Conservation (phyloP, 1,139 yeast genomes). For the Geotrichum bryndzae region DNA sequence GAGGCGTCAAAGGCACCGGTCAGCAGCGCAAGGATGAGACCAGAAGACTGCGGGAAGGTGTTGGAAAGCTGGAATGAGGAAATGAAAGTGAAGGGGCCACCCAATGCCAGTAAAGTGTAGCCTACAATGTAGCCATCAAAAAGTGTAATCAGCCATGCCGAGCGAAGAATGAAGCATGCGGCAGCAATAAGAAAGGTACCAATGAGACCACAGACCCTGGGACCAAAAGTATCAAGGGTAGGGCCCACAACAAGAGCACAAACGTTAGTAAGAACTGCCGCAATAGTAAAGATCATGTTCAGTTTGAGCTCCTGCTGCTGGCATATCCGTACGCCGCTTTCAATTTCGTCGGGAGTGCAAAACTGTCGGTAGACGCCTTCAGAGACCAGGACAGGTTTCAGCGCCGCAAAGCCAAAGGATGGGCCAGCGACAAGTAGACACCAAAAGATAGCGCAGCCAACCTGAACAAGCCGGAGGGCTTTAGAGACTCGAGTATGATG, state of each 20-base stretch:
- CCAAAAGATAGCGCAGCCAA: conserved; percentile 72
- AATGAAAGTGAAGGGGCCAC: conserved; percentile 79
- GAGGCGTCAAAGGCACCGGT: conserved; percentile 79
- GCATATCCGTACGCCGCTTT: conserved; percentile 40
- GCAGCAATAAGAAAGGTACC: conserved; percentile 55
- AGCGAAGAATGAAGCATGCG: conserved; percentile 48
- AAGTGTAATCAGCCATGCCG: conserved; percentile 33
- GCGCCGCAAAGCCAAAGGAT: conserved; percentile 85
- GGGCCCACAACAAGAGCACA: conserved; percentile 78
- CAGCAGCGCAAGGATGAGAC: conserved; percentile 60
- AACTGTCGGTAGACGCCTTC: conserved; percentile 69
- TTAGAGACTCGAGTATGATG: conserved; percentile 14
- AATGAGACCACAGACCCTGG: conserved; percentile 67
- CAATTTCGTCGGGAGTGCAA: conserved; percentile 41
- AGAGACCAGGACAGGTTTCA: conserved; percentile 69
- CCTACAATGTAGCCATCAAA: conserved; percentile 62
- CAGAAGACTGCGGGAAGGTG: conserved; percentile 64
- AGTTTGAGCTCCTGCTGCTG: conserved; percentile 71
- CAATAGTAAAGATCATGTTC: conserved; percentile 75
- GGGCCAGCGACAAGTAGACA: conserved; percentile 90
- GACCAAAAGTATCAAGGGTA: conserved; percentile 72
- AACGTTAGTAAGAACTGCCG: conserved; percentile 83
- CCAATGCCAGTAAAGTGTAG: conserved; percentile 61
- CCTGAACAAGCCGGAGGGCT: conserved; percentile 42
- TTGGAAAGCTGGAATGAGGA: conserved; percentile 75